A percentile compares a stretch with the other conserved stretches of the same genome.
Evolutionary conservation across 2,329 filamentous ascomycete genomes (phyloP).

Genomic region (Fusarium globosum): DNA sequence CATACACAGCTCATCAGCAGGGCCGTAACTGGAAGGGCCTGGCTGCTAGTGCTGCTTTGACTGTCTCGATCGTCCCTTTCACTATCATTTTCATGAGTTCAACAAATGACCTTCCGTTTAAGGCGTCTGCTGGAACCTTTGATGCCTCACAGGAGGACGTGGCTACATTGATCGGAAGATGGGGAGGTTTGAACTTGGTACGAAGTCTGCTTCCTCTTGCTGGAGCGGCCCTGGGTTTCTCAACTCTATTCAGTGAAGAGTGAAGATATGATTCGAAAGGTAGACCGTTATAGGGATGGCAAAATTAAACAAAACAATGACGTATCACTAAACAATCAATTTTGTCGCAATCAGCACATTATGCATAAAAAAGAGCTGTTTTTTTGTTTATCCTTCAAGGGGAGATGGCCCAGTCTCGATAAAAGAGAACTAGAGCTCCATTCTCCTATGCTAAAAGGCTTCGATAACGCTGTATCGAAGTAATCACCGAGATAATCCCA

Average conservation of each 20-base stretch:
- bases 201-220: constrained; percentile 48
- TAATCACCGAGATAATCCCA: background rate
- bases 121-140: constrained; percentile 35
- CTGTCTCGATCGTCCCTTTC: constrained; percentile 54
- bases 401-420: background rate
- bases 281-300: no score
- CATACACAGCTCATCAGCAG: constrained; percentile 47
- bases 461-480: background rate
- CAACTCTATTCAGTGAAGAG: constrained; percentile 24
- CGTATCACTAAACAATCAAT: background rate
- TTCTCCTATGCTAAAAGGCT: background rate
- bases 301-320: background rate
- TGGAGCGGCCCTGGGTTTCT: constrained; percentile 44
- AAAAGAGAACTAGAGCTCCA: background rate
- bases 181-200: constrained; percentile 46
- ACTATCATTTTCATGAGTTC: constrained; percentile 52
- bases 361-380: background rate
- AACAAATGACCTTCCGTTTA: constrained; percentile 51
- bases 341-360: background rate
- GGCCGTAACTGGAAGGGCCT: constrained; percentile 50
- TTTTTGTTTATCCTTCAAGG: no score
- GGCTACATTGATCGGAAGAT: constrained; percentile 38
- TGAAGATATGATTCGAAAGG: background rate
- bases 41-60: constrained; percentile 47
- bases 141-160: constrained; percentile 36